Base-by-base conservation (phyloP, 208 protist genomes). In the Wallacemonas sp. region DNA sequence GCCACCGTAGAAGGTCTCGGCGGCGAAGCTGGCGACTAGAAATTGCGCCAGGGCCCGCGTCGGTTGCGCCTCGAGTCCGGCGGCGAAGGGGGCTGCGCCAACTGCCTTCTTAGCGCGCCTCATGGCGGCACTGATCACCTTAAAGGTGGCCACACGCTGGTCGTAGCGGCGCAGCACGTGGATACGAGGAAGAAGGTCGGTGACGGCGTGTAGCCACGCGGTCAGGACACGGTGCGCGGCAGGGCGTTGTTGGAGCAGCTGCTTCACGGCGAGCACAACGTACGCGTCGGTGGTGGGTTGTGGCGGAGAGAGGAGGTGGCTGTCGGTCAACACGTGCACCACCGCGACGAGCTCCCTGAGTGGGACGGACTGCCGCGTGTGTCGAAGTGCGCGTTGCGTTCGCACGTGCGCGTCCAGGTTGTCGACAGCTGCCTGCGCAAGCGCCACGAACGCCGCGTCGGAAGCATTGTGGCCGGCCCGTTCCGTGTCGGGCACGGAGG, bases 221-320 rank as follows among this genome's bases (percentile, higher is more conserved):
- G 24, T 22, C 1, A 33, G 22, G 24, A 26, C n/a, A 8, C 13
- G 30, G n/a, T 42, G 13, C 21, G 22, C 39, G 19, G 36, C 32
- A 26, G 42, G 10, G 15, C 4, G 15, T 26, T n/a, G 17, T 33
- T 15, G 27, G 17, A 30, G 27, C 5, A 82, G 38, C 38, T 68
- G 68, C 34, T 72, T 71, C 26, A 77, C 36, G 12, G 58, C 52
- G 4, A 82, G 19, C 1, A 61, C 64, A 63, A 70, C 63, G 48
- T 79, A 94, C 0, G 81, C 83, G 46, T 91, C 85, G 66, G 85
- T 88, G 15, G 81, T 72, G 15, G 89, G 78, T 50, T 89, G 81
- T 44, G 89, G 89, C 27, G 85, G 85, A 5, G 61, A 54, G 30
- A 81, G 39, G 71, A 94, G 89, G 65, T 78, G 87, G 50, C 67